phyloP scores from a whole-genome alignment of 2,329 filamentous ascomycete species.

The Rhynchosporium agropyri region DNA sequence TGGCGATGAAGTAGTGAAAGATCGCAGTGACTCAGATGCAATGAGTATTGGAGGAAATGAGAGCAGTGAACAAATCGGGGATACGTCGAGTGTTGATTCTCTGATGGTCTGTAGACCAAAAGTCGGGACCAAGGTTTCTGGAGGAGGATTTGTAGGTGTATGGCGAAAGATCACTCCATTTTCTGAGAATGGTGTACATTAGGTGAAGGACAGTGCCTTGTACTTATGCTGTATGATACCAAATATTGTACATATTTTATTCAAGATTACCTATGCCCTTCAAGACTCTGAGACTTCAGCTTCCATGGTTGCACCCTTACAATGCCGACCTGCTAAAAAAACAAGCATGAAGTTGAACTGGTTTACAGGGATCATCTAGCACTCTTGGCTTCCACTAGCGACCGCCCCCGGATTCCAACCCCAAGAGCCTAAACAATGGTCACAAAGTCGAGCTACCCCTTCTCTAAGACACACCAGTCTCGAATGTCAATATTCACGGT shows the following conservation, averaged over 20 bases:
- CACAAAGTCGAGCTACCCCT: conserved; percentile 15
- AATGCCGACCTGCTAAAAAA: no score
- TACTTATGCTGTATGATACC: neutral
- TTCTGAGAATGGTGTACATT: neutral
- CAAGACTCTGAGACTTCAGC: no score
- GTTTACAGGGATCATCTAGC: conserved; percentile 1
- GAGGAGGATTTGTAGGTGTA: conserved; percentile 55
- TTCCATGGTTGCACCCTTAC: no score
- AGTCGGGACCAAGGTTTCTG: conserved; percentile 49
- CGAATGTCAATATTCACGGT: conserved; percentile 4
- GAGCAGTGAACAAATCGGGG: neutral
- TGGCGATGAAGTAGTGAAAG: conserved; percentile 8
- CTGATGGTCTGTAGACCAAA: conserved; percentile 54
- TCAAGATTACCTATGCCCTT: no score
- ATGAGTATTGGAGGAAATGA: neutral
- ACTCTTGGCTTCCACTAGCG: conserved; percentile 24
- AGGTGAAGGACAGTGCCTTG: neutral
- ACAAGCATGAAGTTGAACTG: no score
- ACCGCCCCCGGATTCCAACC: conserved; percentile 29
- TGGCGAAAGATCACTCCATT: conserved; percentile 39
- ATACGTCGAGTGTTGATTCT: neutral
- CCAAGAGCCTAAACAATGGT: conserved; percentile 25
- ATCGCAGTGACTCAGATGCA: neutral
- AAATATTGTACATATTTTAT: neutral
- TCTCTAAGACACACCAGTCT: conserved; percentile 10